Evolutionary conservation across 208 protist genomes (phyloP), one percentile per base, ranked within the genome.

Genomic region (Acanthamoeba royreba): DNA sequence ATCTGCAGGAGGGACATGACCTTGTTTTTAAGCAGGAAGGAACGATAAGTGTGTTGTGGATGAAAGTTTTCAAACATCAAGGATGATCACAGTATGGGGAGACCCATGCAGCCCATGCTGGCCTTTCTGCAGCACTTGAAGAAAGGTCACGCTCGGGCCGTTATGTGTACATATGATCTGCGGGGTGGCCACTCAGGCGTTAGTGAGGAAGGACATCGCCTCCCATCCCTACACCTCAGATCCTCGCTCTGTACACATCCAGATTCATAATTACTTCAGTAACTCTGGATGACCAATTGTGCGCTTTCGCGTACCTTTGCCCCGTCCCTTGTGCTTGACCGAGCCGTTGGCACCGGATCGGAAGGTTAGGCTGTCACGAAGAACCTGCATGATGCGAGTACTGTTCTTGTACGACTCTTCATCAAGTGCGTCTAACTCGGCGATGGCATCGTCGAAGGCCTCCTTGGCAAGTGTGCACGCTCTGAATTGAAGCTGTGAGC

Each of bases 391-490:
- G 94, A 99, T 99, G 35, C 99, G 98, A 79, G 99, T 99, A 19
- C 98, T 99, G 96, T 99, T 99, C 95, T 99, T 99, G 97, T 99
- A 99, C 31, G 97, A 98, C 85, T 99, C 99, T 95, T 99, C 99
- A 81, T 97, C 96, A 45, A 99, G 98, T 28, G 97, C 98, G 94
- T 99, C 99, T 19, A 99, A 95, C 94, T 99, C 99, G 77, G 98
- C 98, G 42, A 98, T 98, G 69, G 98, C 98, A 47, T 97, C 96
- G 95, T 99, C 99, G 87, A 99, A 99, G 79, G 98, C 98, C 96
- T 99, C 96, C 63, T 99, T 99, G 28, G 99, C 99, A 45, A 99
- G 96, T 91, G 98, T 95, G 96, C 98, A 99, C 63, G 99, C 99
- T 61, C 93, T 74, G 2, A n/a, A n/a, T n/a, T n/a, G n/a, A n/a